Conservation (phyloP, 1,284 basidiomycete genomes). For the Heterobasidion parviporum region DNA sequence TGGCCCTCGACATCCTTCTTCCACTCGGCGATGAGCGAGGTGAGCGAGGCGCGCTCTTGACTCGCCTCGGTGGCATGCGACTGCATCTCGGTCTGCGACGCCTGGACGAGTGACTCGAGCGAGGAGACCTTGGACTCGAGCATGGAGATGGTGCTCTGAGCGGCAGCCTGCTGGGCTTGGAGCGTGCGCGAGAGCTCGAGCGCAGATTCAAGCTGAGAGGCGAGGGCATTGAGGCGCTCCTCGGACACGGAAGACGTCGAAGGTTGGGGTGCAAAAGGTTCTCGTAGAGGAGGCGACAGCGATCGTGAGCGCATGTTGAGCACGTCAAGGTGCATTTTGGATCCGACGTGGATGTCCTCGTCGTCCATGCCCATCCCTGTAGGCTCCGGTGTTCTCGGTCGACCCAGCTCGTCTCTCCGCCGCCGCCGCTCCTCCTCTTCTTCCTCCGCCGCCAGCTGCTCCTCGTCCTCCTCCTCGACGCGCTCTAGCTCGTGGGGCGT, state of each 20-base stretch:
- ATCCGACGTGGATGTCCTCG: constrained; percentile 26
- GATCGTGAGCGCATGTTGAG: constrained; percentile 14
- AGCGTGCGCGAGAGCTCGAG: constrained; percentile 68
- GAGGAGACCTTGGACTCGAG: constrained; percentile 64
- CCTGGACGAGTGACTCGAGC: constrained; percentile 49
- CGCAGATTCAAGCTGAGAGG: constrained; percentile 72
- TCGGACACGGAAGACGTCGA: constrained; percentile 26
- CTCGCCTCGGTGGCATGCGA: constrained; percentile 28
- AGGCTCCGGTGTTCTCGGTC: constrained; percentile 73
- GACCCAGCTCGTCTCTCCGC: constrained; percentile 50
- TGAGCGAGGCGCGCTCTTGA: constrained; percentile 37
- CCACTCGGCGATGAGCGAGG: constrained; percentile 52
- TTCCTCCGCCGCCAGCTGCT: constrained; percentile 38
- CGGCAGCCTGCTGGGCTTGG: constrained; percentile 72
- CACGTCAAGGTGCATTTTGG: constrained; percentile 13
- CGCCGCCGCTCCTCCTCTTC: constrained; percentile 38
- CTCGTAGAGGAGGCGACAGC: constrained; percentile 9
- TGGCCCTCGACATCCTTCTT: constrained; percentile 69
- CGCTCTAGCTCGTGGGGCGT: constrained; percentile 62
- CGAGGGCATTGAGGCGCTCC: constrained; percentile 63
- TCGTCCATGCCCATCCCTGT: constrained; percentile 56
- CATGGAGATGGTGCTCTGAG: constrained; percentile 70
- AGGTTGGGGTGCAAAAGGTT: constrained; percentile 4
- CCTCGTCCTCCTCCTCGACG: constrained; percentile 71
- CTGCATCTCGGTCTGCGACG: constrained; percentile 32